Evolutionary conservation across 2,329 filamentous ascomycete genomes (phyloP).

Genomic region (Remersonia thermophila): DNA sequence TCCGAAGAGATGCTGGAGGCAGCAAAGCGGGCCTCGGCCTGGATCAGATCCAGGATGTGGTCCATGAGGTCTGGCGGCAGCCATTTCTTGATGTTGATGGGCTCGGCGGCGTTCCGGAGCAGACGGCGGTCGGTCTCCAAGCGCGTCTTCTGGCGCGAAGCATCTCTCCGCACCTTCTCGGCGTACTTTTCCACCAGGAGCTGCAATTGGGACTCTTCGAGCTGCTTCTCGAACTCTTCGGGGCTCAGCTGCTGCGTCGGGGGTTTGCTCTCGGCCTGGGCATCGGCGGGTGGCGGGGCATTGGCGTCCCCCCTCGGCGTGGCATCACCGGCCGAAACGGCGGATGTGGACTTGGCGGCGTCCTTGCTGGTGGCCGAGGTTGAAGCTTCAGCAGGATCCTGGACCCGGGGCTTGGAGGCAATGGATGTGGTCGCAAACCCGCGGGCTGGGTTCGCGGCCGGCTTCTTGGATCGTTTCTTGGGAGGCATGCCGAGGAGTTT

Average conservation of each 20-base stretch:
- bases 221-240: constrained; percentile 79
- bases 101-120: constrained; percentile 65
- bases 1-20: constrained; percentile 38
- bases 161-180: constrained; percentile 66
- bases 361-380: constrained; percentile 8
- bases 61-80: constrained; percentile 67
- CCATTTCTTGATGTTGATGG: constrained; percentile 64
- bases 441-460: constrained; percentile 71
- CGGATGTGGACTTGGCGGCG: constrained; percentile 8
- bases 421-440: constrained; percentile 91
- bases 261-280: constrained; percentile 15
- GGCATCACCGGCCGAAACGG: constrained; percentile 15
- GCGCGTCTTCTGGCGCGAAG: constrained; percentile 60
- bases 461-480: constrained; percentile 86
- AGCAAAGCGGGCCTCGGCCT: constrained; percentile 49
- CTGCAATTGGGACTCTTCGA: constrained; percentile 86
- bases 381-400: constrained; percentile 35
- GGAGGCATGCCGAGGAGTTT: constrained; percentile 44
- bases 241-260: constrained; percentile 50
- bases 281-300: constrained; percentile 2
- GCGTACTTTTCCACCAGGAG: constrained; percentile 74
- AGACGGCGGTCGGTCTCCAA: constrained; percentile 78
- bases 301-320: constrained; percentile 12
- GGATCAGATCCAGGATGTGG: constrained; percentile 60
- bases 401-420: constrained; percentile 62